Evolutionary conservation across 2,329 filamentous ascomycete genomes (phyloP).

Genomic region (Plenodomus lindquistii): DNA sequence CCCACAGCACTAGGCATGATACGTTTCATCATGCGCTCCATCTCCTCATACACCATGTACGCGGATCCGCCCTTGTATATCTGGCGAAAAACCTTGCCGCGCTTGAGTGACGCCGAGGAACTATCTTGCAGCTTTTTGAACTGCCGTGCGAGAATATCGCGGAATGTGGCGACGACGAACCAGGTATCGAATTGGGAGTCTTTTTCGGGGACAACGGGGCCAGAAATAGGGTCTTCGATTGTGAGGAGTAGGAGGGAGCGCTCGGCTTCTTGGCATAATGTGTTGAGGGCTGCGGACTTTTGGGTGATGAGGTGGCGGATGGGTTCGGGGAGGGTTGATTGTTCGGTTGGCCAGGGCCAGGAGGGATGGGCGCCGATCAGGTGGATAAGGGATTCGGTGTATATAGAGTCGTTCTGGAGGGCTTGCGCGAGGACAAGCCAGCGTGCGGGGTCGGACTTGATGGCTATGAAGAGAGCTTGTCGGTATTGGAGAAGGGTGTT

Average conservation of each 20-base stretch:
- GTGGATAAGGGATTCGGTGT: constrained; percentile 44
- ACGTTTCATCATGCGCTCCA: constrained; percentile 15
- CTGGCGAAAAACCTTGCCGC: constrained; percentile 32
- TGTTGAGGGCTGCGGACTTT: constrained; percentile 18
- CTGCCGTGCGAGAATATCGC: constrained; percentile 29
- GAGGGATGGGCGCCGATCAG: constrained; percentile 35
- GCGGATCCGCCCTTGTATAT: constrained; percentile 30
- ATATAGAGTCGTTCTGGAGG: constrained; percentile 35
- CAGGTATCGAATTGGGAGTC: constrained; percentile 23
- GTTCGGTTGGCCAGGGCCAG: constrained; percentile 22
- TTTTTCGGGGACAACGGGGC: constrained; percentile 1
- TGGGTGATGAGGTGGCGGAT: constrained; percentile 16
- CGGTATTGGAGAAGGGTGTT: constrained; percentile 25
- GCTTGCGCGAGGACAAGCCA: constrained; percentile 37
- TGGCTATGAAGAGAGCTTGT: constrained; percentile 32
- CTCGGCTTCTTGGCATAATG: constrained; percentile 18
- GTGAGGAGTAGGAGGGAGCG: constrained; percentile 30
- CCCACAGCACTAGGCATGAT: constrained; percentile 18
- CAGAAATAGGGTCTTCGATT: constrained; percentile 4
- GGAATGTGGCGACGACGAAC: constrained; percentile 36
- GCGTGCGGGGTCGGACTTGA: constrained; percentile 35
- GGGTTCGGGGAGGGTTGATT: constrained; percentile 5
- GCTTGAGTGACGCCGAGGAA: constrained; percentile 5
- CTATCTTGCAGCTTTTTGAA: constrained; percentile 15
- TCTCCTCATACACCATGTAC: constrained; percentile 33